phyloP scores from a whole-genome alignment of 225 moss, liverwort and hornwort species.

The Antitrichia curtipendula region DNA sequence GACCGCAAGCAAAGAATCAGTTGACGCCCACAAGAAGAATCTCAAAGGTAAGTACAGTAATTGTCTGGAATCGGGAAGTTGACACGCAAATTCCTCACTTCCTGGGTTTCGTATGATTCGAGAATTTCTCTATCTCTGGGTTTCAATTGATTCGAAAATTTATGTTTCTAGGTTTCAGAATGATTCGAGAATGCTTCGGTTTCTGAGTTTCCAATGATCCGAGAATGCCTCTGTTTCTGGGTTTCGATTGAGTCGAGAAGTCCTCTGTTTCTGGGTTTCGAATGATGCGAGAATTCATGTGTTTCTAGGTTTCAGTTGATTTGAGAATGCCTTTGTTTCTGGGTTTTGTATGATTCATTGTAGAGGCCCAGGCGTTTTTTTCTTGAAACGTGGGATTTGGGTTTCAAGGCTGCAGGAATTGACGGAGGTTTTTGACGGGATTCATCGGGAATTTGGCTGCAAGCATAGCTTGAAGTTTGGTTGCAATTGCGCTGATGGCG shows the following conservation, averaged over 20 bases:
- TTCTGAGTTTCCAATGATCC: neutral
- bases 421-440: neutral
- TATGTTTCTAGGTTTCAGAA: neutral
- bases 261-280: neutral
- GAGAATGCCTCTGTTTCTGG: too few species aligned
- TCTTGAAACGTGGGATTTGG: neutral
- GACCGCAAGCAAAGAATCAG: neutral
- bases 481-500: constrained; percentile 22
- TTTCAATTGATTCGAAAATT: neutral
- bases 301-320: neutral
- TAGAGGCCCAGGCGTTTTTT: neutral
- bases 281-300: neutral
- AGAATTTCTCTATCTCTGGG: too few species aligned
- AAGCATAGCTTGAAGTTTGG: neutral
- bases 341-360: neutral
- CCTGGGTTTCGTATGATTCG: neutral
- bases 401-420: neutral
- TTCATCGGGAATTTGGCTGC: neutral
- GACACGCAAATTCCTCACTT: neutral
- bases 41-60: neutral
- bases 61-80: neutral
- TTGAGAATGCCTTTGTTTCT: neutral
- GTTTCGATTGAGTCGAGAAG: neutral
- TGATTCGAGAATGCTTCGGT: neutral
- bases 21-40: neutral